Base-by-base conservation (phyloP, 2,329 filamentous ascomycete genomes). In the Colletotrichum filicis region DNA sequence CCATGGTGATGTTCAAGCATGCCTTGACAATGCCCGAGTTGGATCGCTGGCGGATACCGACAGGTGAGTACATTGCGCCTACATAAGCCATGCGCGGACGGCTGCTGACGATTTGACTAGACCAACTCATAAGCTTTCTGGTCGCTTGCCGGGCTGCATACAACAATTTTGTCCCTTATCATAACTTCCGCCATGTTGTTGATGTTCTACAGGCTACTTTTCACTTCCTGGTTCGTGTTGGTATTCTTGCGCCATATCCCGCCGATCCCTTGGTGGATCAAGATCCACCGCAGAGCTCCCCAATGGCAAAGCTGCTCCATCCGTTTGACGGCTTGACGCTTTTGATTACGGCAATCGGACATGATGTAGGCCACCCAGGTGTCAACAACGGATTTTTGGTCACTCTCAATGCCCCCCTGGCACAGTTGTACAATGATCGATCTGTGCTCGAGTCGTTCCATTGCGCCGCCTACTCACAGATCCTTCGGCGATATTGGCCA, bases 341-440 rank as follows among this genome's bases (percentile, higher is more conserved):
- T 3, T 88, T 99, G 58, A 93, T 98, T 76, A 96, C 96, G 9
- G 97, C 97, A n/a, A 97, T 99, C 79, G 97, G 97, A 55, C 97
- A 99, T 78, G 97, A 99, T 80, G 97, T 98, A 52, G 97, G 97
- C 26, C 97, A 99, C 80, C 97, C 97, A 0, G 97, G 97, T 68
- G 97, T 99, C 79, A 99, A 98, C 85, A 99, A 99, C 80, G 95
- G 96, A 35, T 99, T 99, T 80, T 87, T 99, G 5, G 92, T 98
- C 22, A 95, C 94, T 37, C 89, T 98, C 37, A 98, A 98, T 80
- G 94, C 97, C 22, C 96, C 97, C 1, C 86, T 99, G 32, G 97
- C 97, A 14, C 95, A 98, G 81, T 87, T 98, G 16, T 99, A 98
- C 85, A 98, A 98, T 79, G 97, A 99, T 82, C 94, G 94, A 68